Evolutionary conservation across 768 basidiomycete species (phyloP), one percentile per base, ranked within the genome.

Genomic region (Tremella yokohamensis): DNA sequence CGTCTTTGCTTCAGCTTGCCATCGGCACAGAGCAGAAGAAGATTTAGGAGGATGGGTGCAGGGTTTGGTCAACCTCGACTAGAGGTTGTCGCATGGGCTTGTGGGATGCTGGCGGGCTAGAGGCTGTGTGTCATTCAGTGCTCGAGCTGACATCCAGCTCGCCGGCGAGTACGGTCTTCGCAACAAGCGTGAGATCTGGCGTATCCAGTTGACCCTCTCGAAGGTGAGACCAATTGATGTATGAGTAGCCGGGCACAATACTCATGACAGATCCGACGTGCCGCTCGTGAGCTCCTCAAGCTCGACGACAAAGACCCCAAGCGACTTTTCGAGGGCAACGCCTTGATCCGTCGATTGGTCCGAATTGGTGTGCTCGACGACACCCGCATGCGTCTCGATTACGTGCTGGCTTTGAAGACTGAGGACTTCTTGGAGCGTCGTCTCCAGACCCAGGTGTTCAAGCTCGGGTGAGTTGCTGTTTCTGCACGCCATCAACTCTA

Each of bases 101-200:
- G 11, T 34, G 29, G 11, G 29, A 11, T 4, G 29, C 29, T 34
- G 29, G 29, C 29, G 29, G 4, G 29, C 29, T 34, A 11, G 29
- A 34, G 29, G 11, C 29, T 34, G 29, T 34, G 29, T 34, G 11
- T 4, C 11, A 4, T 4, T 11, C 6, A 34, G 29, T 4, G 19
- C 3, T n/a, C 18, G n/a, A 50, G 49, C 49, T 22, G 42, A 54
- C n/a, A 40, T 44, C 40, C 71, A 96, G 94, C 93, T 98, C 80
- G 94, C 93, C 54, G 94, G 96, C 80, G 96, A 99, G 82, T 98
- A 93, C 83, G 96, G 96, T 79, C 90, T 98, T 78, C 89, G 93
- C 79, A 98, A 97, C 89, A 99, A 99, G 84, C 89, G 94, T 78
- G 96, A 99, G 82, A 96, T 98, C 82, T 99, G 94, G 96, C 90